These are phyloP conservation scores for Termitomyces sp. DNA, from an alignment of 768 basidiomycete species.

Conservation along the genomic window DNA sequence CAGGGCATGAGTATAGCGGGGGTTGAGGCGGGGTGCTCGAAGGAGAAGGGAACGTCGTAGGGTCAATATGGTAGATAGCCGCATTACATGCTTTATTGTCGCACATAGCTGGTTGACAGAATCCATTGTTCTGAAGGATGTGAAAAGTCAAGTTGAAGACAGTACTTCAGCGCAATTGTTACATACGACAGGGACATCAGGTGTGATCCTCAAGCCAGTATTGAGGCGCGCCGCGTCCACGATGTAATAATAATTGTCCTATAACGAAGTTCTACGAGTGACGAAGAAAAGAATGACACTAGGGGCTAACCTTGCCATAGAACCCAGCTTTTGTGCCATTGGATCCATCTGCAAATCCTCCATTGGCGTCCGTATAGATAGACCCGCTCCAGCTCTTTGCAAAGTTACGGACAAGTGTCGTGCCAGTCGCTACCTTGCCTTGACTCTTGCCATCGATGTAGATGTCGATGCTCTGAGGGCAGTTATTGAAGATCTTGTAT, in stretches of 20 bases:
- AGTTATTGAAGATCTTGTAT: conserved; percentile 14
- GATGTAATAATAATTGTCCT: conserved; percentile 27
- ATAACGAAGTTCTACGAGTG: not conserved
- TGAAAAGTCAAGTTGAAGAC: not conserved
- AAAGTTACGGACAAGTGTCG: conserved; percentile 4
- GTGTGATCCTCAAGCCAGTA: conserved; percentile 27
- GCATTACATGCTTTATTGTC: conserved; percentile 17
- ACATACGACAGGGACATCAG: conserved; percentile 19
- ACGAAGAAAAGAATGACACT: not conserved
- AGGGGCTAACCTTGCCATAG: conserved; percentile 19
- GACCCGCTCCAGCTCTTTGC: conserved; percentile 19
- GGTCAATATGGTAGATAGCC: conserved; percentile 14
- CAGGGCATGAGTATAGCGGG: conserved; percentile 19
- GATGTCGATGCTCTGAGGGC: conserved; percentile 4
- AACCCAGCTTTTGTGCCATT: conserved; percentile 25
- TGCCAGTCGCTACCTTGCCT: conserved; percentile 5
- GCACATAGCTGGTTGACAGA: conserved; percentile 18
- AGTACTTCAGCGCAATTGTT: not conserved
- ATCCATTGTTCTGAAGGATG: conserved; percentile 11
- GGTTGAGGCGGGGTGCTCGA: conserved; percentile 11
- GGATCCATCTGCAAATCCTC: conserved; percentile 19
- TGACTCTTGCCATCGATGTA: conserved; percentile 7
- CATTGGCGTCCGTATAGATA: conserved; percentile 25
- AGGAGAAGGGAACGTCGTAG: conserved; percentile 21
- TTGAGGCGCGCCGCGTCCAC: conserved; percentile 29